Conservation (phyloP, 1,284 basidiomycete genomes). For the Mycosarcoma mackinlayi region DNA sequence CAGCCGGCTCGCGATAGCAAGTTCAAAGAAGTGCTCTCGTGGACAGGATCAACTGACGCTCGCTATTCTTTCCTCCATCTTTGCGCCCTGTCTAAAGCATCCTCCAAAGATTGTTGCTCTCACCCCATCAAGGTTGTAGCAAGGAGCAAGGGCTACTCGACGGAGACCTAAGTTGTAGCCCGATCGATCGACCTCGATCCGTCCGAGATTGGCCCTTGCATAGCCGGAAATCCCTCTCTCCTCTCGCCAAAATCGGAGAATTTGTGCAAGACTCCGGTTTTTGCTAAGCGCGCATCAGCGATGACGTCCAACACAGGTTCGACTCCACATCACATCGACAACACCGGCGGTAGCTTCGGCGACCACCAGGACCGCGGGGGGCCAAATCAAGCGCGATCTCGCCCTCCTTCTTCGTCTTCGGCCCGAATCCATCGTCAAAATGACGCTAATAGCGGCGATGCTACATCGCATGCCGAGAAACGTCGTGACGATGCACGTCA, state of each 20-base stretch:
- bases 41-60: too few relatives aligned
- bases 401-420: neutral
- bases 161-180: too few relatives aligned
- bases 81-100: too few relatives aligned
- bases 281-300: slow-evolving; percentile 14
- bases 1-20: too few relatives aligned
- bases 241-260: neutral
- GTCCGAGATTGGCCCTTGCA: too few relatives aligned
- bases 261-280: neutral
- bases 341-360: neutral
- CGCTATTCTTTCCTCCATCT: too few relatives aligned
- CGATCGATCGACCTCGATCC: too few relatives aligned
- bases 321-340: neutral
- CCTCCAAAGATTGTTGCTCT: too few relatives aligned
- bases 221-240: neutral
- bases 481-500: neutral
- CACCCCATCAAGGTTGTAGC: too few relatives aligned
- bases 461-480: neutral
- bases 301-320: slow-evolving; percentile 5
- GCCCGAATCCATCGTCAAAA: neutral
- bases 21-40: too few relatives aligned
- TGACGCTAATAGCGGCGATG: neutral
- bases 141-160: too few relatives aligned
- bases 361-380: neutral
- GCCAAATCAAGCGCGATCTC: neutral